These are phyloP conservation scores for Neofusicoccum laricinum DNA, from an alignment of 2,329 filamentous ascomycete genomes.

Conservation along the genomic window DNA sequence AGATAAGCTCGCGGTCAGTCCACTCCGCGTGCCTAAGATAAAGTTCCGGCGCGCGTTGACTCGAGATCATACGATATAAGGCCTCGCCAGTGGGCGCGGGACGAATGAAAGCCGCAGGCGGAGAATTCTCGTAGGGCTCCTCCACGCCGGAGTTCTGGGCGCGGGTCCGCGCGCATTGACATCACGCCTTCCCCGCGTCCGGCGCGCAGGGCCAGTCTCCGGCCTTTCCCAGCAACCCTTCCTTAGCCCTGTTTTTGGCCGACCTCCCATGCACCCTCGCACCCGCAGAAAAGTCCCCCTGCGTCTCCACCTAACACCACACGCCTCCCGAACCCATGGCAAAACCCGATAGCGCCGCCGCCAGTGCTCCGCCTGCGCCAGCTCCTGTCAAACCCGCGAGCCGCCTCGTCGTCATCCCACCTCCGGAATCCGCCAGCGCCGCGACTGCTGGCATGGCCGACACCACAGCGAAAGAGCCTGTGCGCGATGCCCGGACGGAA, in stretches of 20 bases:
- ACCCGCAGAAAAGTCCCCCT: background rate
- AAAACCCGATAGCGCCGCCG: too few species aligned
- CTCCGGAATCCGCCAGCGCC: background rate
- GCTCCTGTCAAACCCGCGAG: background rate
- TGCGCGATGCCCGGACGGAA: background rate
- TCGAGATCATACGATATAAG: background rate
- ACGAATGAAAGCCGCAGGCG: background rate
- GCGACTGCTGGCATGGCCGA: background rate
- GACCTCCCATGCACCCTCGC: background rate
- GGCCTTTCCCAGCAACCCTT: background rate
- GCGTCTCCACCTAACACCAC: background rate
- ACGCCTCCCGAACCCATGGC: background rate
- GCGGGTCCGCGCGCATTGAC: background rate
- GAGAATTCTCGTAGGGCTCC: background rate
- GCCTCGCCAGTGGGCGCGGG: background rate
- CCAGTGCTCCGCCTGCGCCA: background rate
- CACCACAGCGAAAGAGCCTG: background rate
- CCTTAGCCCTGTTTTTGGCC: background rate
- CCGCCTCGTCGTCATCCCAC: background rate
- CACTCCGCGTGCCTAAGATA: background rate
- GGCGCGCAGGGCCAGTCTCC: background rate
- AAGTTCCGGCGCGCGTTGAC: background rate
- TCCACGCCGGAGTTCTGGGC: background rate
- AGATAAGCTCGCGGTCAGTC: conserved; percentile 8
- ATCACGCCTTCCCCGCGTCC: background rate